These are phyloP conservation scores for Golovinomyces cichoracearum DNA, from an alignment of 2,329 filamentous ascomycete species.

Conservation along the genomic window DNA sequence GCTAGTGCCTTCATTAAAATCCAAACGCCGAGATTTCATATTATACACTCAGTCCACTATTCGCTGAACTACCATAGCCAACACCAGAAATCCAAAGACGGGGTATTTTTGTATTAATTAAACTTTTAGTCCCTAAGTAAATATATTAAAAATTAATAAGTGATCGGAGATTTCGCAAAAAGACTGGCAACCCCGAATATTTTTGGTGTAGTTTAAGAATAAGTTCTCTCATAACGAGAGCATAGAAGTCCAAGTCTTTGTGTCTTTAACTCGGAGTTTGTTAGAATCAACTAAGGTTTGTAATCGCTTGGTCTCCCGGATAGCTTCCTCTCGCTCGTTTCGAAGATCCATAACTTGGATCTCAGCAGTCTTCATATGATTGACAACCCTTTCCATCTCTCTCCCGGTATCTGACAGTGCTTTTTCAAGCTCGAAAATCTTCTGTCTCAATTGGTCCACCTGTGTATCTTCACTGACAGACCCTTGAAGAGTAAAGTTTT, in stretches of 20 bases:
- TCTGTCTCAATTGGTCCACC: conserved; percentile 48
- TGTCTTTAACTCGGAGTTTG: conserved; percentile 1
- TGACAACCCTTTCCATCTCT: conserved; percentile 65
- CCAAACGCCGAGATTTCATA: too few relatives aligned
- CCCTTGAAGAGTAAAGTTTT: conserved; percentile 17
- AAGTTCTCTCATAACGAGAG: background rate
- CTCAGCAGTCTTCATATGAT: conserved; percentile 58
- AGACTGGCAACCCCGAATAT: too few relatives aligned
- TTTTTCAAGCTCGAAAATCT: conserved; percentile 63
- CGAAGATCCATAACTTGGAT: conserved; percentile 62
- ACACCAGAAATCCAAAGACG: too few relatives aligned
- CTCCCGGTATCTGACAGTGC: conserved; percentile 48
- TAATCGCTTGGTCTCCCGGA: conserved; percentile 42
- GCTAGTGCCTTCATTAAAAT: too few relatives aligned
- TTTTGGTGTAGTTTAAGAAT: too few relatives aligned
- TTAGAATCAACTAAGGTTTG: conserved; percentile 34
- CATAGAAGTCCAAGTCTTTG: background rate
- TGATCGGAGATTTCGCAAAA: too few relatives aligned
- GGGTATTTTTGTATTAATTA: too few relatives aligned
- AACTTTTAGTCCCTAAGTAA: too few relatives aligned
- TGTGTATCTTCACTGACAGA: conserved; percentile 33
- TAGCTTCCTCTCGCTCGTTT: conserved; percentile 46
- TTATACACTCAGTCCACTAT: too few relatives aligned
- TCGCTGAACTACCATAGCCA: too few relatives aligned
- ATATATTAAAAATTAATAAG: too few relatives aligned